Evolutionary conservation across 2,329 filamentous ascomycete species (phyloP).

Genomic region (Decorospora gaudefroyi): DNA sequence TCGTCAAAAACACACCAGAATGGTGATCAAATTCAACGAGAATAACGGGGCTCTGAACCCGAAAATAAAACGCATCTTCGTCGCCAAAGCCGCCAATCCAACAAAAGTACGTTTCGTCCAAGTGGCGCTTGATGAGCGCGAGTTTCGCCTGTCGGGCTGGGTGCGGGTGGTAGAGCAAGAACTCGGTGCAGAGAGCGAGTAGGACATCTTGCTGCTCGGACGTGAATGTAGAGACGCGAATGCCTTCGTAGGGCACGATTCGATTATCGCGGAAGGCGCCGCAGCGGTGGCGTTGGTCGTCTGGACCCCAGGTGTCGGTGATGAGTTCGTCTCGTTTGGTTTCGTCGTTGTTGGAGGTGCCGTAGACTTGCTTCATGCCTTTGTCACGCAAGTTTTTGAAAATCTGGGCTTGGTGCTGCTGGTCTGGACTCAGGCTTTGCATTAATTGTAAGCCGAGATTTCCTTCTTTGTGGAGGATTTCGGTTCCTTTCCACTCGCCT

Average conservation of each 20-base stretch:
- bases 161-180: slow-evolving; percentile 68
- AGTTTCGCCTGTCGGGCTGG: slow-evolving; percentile 60
- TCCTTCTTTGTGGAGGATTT: slow-evolving; percentile 69
- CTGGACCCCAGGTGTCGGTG: slow-evolving; percentile 73
- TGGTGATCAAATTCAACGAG: slow-evolving; percentile 81
- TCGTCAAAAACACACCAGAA: slow-evolving; percentile 75
- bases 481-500: slow-evolving; percentile 65
- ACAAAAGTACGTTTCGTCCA: slow-evolving; percentile 74
- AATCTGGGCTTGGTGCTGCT: slow-evolving; percentile 59
- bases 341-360: slow-evolving; percentile 32
- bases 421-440: slow-evolving; percentile 60
- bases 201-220: slow-evolving; percentile 59
- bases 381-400: slow-evolving; percentile 66
- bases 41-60: slow-evolving; percentile 75
- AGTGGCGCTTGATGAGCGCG: slow-evolving; percentile 58
- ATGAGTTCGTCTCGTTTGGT: slow-evolving; percentile 46
- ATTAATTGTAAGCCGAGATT: slow-evolving; percentile 68
- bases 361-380: slow-evolving; percentile 60
- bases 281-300: slow-evolving; percentile 77
- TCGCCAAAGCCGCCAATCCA: slow-evolving; percentile 75
- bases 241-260: slow-evolving; percentile 71
- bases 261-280: slow-evolving; percentile 80
- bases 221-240: slow-evolving; percentile 58
- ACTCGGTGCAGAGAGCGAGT: slow-evolving; percentile 64
- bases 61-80: slow-evolving; percentile 74